These are phyloP conservation scores for Suhomyces ambrosiae DNA, from an alignment of 1,139 yeast species.

Conservation along the genomic window DNA sequence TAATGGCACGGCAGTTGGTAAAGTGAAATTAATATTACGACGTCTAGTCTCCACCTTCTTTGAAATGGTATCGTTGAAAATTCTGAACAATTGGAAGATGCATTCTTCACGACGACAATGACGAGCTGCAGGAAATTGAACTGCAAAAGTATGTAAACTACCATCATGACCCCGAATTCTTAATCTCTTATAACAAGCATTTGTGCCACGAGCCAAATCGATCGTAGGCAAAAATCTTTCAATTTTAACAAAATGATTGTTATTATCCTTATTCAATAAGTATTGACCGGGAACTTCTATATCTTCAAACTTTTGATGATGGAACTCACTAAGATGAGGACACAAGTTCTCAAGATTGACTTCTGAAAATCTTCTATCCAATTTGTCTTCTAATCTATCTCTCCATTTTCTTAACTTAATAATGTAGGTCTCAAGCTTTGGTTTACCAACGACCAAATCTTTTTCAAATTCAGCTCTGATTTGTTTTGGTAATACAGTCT, in stretches of 20 bases:
- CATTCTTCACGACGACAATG: conserved; percentile 97
- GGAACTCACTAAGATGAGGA: conserved; percentile 95
- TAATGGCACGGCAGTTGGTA: conserved; percentile 91
- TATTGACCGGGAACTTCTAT: conserved; percentile 98
- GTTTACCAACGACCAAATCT: conserved; percentile 86
- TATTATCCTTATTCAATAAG: conserved; percentile 77
- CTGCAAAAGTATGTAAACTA: conserved; percentile 86
- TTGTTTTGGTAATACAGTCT: conserved; percentile 87
- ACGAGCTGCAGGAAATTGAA: conserved; percentile 97
- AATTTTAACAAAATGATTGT: conserved; percentile 85
- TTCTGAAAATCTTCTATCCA: conserved; percentile 78
- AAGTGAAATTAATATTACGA: conserved; percentile 79
- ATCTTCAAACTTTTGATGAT: conserved; percentile 96
- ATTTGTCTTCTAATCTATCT: conserved; percentile 85
- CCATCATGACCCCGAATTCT: conserved; percentile 95
- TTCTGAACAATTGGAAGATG: conserved; percentile 85
- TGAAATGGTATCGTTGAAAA: conserved; percentile 78
- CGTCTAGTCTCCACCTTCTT: conserved; percentile 87
- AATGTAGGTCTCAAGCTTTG: conserved; percentile 86
- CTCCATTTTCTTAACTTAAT: conserved; percentile 88
- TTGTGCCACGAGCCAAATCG: conserved; percentile 86
- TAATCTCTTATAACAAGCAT: conserved; percentile 88
- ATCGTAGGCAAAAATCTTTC: conserved; percentile 90
- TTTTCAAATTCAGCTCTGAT: conserved; percentile 89
- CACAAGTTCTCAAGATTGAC: conserved; percentile 86